phyloP scores from a whole-genome alignment of 2,329 filamentous ascomycete species.

The Cadophora malorum region DNA sequence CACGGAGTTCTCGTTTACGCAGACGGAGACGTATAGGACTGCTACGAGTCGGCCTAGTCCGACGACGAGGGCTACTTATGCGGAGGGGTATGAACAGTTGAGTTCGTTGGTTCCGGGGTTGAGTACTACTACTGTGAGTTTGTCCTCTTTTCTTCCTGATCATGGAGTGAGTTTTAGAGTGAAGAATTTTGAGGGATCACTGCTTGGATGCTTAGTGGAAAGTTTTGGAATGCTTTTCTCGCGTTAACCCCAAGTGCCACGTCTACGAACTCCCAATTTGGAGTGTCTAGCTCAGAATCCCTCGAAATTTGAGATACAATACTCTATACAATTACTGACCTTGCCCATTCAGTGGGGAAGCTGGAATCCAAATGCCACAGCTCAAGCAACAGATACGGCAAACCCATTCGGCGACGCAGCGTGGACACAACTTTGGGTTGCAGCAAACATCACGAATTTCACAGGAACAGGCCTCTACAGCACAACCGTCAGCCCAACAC shows the following conservation, averaged over 20 bases:
- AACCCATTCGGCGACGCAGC: slow-evolving; percentile 50
- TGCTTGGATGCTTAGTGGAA: background rate
- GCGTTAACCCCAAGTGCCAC: background rate
- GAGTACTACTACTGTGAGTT: slow-evolving; percentile 45
- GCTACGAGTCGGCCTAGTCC: slow-evolving; percentile 47
- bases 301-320: no score
- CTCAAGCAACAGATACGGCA: slow-evolving; percentile 45
- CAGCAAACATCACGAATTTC: slow-evolving; percentile 47
- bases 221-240: background rate
- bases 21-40: slow-evolving; percentile 49
- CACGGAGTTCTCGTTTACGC: slow-evolving; percentile 45
- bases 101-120: slow-evolving; percentile 46
- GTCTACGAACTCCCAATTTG: background rate
- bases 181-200: background rate
- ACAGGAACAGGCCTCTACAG: slow-evolving; percentile 47
- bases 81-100: slow-evolving; percentile 46
- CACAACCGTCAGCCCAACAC: slow-evolving; percentile 61
- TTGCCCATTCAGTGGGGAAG: slow-evolving; percentile 46
- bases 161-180: background rate
- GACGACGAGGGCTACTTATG: slow-evolving; percentile 43
- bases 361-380: slow-evolving; percentile 48
- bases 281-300: background rate
- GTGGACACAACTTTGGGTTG: slow-evolving; percentile 48
- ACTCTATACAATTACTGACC: background rate
- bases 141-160: background rate